Evolutionary conservation across 805 yeast species (phyloP), one percentile per base, ranked within the genome.

Genomic region (Wickerhamiella domercqiae): DNA sequence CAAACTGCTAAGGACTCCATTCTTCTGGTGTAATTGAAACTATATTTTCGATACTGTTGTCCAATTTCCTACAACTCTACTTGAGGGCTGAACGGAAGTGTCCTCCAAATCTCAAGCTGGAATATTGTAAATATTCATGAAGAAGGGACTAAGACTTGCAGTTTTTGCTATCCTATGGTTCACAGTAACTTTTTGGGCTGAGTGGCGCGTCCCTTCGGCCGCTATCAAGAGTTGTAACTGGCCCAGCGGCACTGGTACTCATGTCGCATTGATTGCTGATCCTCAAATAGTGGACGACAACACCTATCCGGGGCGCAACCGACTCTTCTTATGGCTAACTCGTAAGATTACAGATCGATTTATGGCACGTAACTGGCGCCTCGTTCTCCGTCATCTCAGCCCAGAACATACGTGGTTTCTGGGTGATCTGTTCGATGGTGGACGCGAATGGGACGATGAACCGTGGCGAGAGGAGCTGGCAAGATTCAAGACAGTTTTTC

Each of bases 351-450:
- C 79, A 13, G 98, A 90, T 54, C 74, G 78, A 46, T 86, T 82
- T 50, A 75, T 83, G 47, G 75, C 71, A 44, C 66, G 84, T 38
- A 84, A 87, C 54, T 73, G 81, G 67, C 67, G 70, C 47, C 62
- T 63, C 41, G 57, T 77, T 29, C 77, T 78, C 43, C 45, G 59
- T 5, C 45, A 59, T 2, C 63, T 90, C 37, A 70, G 72, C 25
- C 95, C 97, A 0, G 78, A 84, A 49, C 63, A 78, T 1, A 72
- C 74, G 3, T 57, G 87, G 4, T 87, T 83, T 53, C 59, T 90
- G 20, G 98, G 98, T 2, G 98, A 90, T 54, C 57, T 87, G 47
- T 79, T 87, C 53, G 98, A 90, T 58, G 96, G 96, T 9, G 97
- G 97, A 0, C 66, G 98, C 40, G 77, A 76, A 38, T 84, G 94